Evolutionary conservation across 257 asterid genomes (phyloP), one percentile per base, ranked within the genome.

Genomic region (Solanum habrochaites): DNA sequence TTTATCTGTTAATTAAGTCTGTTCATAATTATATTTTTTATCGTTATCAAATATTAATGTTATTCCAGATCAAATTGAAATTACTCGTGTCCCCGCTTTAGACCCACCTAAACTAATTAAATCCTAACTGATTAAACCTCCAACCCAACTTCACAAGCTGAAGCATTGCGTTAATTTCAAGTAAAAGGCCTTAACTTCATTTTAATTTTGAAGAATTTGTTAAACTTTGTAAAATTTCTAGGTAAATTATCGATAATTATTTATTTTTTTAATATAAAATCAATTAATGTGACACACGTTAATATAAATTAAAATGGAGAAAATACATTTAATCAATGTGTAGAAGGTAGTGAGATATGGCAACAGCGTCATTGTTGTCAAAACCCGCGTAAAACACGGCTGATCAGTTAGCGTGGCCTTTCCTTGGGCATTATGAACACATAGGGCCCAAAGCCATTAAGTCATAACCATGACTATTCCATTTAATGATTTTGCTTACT

Each of bases 381-480:
- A 52, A 74, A 88, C 87, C 86, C 86, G 80, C 90, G 87, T 52
- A 87, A 81, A 85, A 49, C 90, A 75, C 90, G 78, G 45, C 62
- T 32, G 23, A 52, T 52, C 11, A 40, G 67, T 81, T 60, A 4
- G 45, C 82, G 35, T 45, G 83, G 13, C 70, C 84, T 58, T 58
- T 5, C 25, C 67, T 3, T 58, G 4, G 67, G 67, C 67, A 58
- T 58, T 58, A 20, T 58, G n/a, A 21, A 58, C 27, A 9, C 27
- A 58, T 21, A 58, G 56, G 11, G 27, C 67, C 58, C 58, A 49
- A 12, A 14, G 21, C 40, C 40, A 56, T 16, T 10, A 5, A 13
- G 52, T 18, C 43, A 52, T 52, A 52, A 52, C 23, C 3, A 52
- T 52, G 23, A 52, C 23, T 15, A 16, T 6, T 52, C 62, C 62